phyloP scores from a whole-genome alignment of 345 rosid genomes.

The Passiflora organensis region DNA sequence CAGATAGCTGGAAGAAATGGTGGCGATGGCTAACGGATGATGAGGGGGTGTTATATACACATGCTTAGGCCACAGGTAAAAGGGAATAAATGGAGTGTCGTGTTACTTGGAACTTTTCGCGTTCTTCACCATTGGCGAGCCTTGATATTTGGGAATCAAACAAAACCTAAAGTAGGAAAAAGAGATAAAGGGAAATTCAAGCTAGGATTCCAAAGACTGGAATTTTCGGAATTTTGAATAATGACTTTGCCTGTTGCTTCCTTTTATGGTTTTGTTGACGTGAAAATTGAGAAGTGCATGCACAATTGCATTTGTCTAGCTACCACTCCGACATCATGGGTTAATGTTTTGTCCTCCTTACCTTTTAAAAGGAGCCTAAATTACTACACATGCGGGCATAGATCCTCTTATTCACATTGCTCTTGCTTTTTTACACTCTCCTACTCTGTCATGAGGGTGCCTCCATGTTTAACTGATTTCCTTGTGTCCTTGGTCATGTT shows the following conservation, averaged over 20 bases:
- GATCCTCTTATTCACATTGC: too few relatives aligned
- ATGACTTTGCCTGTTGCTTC: conserved; percentile 5
- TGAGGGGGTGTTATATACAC: conserved; percentile 34
- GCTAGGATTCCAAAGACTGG: conserved; percentile 34
- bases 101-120: conserved; percentile 39
- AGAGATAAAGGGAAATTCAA: conserved; percentile 15
- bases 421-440: too few relatives aligned
- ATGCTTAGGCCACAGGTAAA: conserved; percentile 13
- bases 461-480: too few relatives aligned
- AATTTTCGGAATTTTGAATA: conserved; percentile 16
- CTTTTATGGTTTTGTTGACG: conserved; percentile 23
- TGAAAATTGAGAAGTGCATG: conserved; percentile 20
- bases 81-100: conserved; percentile 40
- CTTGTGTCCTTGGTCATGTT: too few relatives aligned
- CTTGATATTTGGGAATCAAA: too few relatives aligned
- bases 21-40: conserved; percentile 21
- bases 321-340: too few relatives aligned
- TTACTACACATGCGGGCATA: too few relatives aligned
- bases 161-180: too few relatives aligned
- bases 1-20: background rate
- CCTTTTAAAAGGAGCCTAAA: too few relatives aligned
- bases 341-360: too few relatives aligned
- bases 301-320: conserved; percentile 1
- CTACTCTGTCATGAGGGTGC: too few relatives aligned
- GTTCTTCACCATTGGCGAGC: conserved; percentile 12